Evolutionary conservation across 106 monocot species (phyloP).

Genomic region (Dendrobium nobile): DNA sequence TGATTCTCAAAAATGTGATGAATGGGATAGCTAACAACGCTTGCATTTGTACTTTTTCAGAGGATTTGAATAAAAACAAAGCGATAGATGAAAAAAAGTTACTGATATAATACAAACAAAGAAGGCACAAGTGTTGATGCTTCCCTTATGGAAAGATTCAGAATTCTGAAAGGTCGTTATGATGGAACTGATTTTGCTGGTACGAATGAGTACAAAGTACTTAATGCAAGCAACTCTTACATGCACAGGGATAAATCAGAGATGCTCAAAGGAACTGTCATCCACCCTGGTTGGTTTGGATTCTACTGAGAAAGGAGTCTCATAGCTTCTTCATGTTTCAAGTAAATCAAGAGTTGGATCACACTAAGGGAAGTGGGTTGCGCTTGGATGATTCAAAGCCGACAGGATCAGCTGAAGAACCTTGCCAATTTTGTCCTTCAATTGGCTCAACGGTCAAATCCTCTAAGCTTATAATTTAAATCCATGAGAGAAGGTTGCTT

Average conservation of each 20-base stretch:
- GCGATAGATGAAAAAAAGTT: neutral
- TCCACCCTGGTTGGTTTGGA: conserved; percentile 5
- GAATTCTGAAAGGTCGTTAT: neutral
- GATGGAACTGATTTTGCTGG: neutral
- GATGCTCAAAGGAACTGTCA: neutral
- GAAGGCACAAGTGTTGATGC: neutral
- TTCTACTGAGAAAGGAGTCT: neutral
- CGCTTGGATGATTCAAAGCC: neutral
- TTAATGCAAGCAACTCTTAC: neutral
- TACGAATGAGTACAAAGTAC: neutral
- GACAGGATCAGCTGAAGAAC: neutral
- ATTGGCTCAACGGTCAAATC: neutral
- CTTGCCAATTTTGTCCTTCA: neutral
- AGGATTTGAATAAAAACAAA: neutral
- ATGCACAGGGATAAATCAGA: neutral
- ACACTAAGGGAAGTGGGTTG: neutral
- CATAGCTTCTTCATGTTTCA: no score
- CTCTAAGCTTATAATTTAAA: neutral
- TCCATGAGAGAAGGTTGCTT: neutral
- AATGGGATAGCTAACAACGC: neutral
- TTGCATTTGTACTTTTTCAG: neutral
- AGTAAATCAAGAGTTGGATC: no score
- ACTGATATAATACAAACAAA: neutral
- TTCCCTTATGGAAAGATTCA: conserved; percentile 1
- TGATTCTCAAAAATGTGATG: no score